Evolutionary conservation across 805 yeast species (phyloP), one percentile per base, ranked within the genome.

Genomic region (Candida boleticola): DNA sequence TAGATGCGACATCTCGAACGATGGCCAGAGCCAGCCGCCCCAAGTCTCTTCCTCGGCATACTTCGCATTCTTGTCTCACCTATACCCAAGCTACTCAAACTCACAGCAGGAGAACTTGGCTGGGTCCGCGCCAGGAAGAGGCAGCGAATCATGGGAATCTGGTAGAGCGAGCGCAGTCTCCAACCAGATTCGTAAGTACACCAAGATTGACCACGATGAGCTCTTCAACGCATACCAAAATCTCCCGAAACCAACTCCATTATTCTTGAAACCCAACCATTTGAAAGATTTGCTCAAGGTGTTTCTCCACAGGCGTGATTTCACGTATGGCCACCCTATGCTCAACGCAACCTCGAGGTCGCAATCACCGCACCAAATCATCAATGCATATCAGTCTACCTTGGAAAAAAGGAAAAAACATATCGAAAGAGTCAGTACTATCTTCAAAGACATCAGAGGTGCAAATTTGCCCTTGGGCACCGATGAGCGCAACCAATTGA

Each of bases 401-500:
- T 43, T 58, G 18, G 44, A 38, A 4, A 45, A 36, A 23, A 48
- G 68, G 21, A 42, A 48, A 13, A 41, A 47, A 3, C 59, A 61
- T 35, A 35, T 60, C 6, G 36, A 38, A 13, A 52, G 50, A 44
- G 49, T 60, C 25, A 48, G 54, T 40, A 49, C 48, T 3, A 48
- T 69, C 0, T 40, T 67, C 7, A 47, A 50, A 31, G 74, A 68
- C 41, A 40, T 66, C 39, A 53, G 51, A 13, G 36, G 40, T 4
- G 48, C 55, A 3, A 51, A 47, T 1, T 42, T 66, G 16, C 67
- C 68, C 7, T 41, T 67, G 5, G 55, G 68, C 1, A 40, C 51
- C 3, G 42, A 41, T 18, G 73, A 69, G 48, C 68, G 58, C 40
- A 58, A 54, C 23, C 42, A 48, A 30, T 41, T 67, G 42, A 36